Percentiles rank a stretch among this genome's conserved stretches.
These are phyloP conservation scores for Pestalotiopsis fici DNA, from an alignment of 2,329 filamentous ascomycete genomes.

Conservation along the genomic window DNA sequence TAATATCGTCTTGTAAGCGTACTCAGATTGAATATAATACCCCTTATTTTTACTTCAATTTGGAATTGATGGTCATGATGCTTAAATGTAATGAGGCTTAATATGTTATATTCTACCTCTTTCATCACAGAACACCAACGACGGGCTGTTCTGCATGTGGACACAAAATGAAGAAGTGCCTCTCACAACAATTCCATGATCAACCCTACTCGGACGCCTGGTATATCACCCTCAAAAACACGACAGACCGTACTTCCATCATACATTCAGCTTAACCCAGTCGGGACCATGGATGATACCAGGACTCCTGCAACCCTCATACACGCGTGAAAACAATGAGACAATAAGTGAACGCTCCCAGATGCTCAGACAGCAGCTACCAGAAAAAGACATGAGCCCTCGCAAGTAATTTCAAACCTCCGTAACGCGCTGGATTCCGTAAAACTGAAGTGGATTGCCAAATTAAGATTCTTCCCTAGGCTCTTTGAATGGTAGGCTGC, in stretches of 20 bases:
- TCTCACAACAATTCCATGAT: background rate
- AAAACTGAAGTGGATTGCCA: background rate
- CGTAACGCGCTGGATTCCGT: background rate
- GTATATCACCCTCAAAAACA: background rate
- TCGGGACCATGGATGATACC: background rate
- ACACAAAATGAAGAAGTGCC: background rate
- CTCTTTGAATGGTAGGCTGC: constrained; percentile 16
- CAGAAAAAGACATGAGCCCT: background rate
- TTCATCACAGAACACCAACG: too few relatives aligned
- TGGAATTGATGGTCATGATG: background rate
- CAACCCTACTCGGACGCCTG: background rate
- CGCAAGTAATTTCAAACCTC: background rate
- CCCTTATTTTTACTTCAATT: background rate
- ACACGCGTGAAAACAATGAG: background rate
- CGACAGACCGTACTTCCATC: background rate
- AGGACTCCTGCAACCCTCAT: background rate
- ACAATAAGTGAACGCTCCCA: background rate
- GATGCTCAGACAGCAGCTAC: background rate
- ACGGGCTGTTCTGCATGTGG: too few relatives aligned
- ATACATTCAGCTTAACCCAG: background rate
- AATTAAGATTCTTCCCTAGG: constrained; percentile 11
- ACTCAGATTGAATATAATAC: background rate
- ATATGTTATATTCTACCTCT: background rate
- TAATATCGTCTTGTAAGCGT: background rate
- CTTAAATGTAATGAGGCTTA: background rate